Percentiles rank a stretch among this genome's conserved stretches.
phyloP scores from a whole-genome alignment of 1,284 basidiomycete species.

The Cutaneotrichosporon cutaneum region DNA sequence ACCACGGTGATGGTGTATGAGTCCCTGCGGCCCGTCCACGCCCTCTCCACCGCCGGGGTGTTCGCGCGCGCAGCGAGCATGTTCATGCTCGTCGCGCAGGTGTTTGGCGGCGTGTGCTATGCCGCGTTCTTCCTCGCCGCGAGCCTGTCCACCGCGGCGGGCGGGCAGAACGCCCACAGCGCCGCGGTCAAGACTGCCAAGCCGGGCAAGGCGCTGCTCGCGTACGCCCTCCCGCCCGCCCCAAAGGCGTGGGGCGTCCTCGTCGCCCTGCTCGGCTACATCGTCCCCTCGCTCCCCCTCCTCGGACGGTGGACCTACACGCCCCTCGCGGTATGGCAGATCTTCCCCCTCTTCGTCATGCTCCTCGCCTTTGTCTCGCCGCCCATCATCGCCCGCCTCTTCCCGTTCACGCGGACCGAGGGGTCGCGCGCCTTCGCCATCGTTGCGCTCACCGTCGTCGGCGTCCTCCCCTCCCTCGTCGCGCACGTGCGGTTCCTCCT shows the following conservation, averaged over 20 bases:
- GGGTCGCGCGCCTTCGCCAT: slow-evolving; percentile 4
- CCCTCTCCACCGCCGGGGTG: not conserved
- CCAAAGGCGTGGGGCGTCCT: not conserved
- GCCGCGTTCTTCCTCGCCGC: not conserved
- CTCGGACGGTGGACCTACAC: not conserved
- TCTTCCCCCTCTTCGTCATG: slow-evolving; percentile 1
- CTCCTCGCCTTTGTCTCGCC: not conserved
- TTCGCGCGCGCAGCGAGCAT: not conserved
- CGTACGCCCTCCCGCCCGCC: not conserved
- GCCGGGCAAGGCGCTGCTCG: slow-evolving; percentile 1
- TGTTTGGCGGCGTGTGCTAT: not conserved
- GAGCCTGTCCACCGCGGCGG: not conserved
- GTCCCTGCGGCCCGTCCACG: slow-evolving; percentile 4
- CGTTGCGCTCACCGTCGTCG: not conserved
- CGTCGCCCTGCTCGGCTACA: not conserved
- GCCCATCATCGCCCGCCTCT: not conserved
- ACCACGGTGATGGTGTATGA: not conserved
- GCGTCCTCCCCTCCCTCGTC: not conserved
- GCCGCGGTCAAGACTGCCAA: not conserved
- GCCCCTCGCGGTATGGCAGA: not conserved
- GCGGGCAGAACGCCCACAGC: not conserved
- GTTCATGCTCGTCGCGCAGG: not conserved
- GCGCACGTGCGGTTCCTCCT: not conserved
- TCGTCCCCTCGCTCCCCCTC: not conserved
- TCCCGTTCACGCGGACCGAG: not conserved